Evolutionary conservation across 176 grass and related monocot species (phyloP), one percentile per base, ranked within the genome.

Genomic region (Thinopyrum elongatum): DNA sequence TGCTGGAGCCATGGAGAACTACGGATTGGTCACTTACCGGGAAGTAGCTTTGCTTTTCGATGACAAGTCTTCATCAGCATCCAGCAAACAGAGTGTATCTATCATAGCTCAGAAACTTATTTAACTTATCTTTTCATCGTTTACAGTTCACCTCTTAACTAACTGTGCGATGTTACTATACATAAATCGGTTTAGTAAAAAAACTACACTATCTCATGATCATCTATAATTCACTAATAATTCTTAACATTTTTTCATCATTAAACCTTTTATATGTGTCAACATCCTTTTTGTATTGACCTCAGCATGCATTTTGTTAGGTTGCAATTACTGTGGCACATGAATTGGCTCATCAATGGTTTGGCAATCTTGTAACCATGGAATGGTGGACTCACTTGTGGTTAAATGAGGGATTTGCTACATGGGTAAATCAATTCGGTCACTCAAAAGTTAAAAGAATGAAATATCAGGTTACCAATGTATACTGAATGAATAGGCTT

Each of bases 1-100:
- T 75, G 44, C 86, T 59, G 90, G 96, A 71, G 96, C 96, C 46
- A 98, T 98, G 93, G 96, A 98, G 77, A 98, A 98, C 90, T 98
- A 88, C 36, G 96, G 96, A 77, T 82, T 98, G 72, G 90, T 98
- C 46, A 94, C 92, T 77, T 98, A 84, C 65, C 89, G 93, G 2
- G 93, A 94, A 87, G 74, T 65, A 58, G 39, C 78, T 73, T 92
- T 98, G 91, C 84, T 98, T 87, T 98, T 89, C 88, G 96, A 95
- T 86, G 90, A 90, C 47, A 49, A 41, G 25, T 83, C 86, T 41
- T 95, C 96, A 11, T 75, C 92, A 57, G 84, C 87, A 41, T 92
- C 78, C 19, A 53, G 14, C 86, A 98, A 91, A 88, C 92, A 94
- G 80, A 67, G 8, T 21, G 93, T 95, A 82, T 57, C 7, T 72